Evolutionary conservation across 2,329 filamentous ascomycete species (phyloP).

Genomic region (Fusarium begoniae): DNA sequence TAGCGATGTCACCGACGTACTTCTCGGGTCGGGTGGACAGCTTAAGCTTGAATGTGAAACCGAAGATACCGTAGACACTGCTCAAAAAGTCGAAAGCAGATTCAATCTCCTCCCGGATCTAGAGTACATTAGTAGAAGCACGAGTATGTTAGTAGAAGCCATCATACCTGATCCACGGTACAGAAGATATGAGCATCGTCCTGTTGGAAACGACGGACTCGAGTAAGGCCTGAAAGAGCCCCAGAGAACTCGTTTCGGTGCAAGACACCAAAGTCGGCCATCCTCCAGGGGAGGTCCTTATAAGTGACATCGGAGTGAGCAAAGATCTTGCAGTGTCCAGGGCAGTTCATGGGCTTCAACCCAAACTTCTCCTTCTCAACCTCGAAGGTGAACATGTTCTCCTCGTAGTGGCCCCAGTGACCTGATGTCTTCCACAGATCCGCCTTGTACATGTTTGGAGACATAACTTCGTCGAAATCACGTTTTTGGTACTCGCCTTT

Average conservation of each 20-base stretch:
- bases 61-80: conserved; percentile 72
- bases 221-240: conserved; percentile 87
- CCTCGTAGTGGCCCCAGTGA: conserved; percentile 86
- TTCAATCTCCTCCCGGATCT: conserved; percentile 66
- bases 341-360: conserved; percentile 98
- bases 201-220: conserved; percentile 93
- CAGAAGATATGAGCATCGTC: conserved; percentile 98
- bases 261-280: conserved; percentile 95
- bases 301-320: conserved; percentile 85
- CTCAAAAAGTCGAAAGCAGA: conserved; percentile 88
- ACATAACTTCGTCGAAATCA: conserved; percentile 93
- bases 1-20: conserved; percentile 84
- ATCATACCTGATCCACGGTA: conserved; percentile 51
- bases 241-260: conserved; percentile 97
- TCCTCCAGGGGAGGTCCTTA: conserved; percentile 83
- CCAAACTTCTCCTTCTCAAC: conserved; percentile 78
- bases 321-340: conserved; percentile 91
- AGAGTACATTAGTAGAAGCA: conserved; percentile 6
- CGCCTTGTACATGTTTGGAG: conserved; percentile 94
- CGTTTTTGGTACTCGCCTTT: conserved; percentile 91
- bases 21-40: conserved; percentile 91
- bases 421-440: conserved; percentile 94
- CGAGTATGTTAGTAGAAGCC: too few species aligned
- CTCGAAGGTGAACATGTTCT: conserved; percentile 85
- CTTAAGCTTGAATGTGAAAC: conserved; percentile 85